Conservation (phyloP, 345 rosid species). For the Citrus glauca region DNA sequence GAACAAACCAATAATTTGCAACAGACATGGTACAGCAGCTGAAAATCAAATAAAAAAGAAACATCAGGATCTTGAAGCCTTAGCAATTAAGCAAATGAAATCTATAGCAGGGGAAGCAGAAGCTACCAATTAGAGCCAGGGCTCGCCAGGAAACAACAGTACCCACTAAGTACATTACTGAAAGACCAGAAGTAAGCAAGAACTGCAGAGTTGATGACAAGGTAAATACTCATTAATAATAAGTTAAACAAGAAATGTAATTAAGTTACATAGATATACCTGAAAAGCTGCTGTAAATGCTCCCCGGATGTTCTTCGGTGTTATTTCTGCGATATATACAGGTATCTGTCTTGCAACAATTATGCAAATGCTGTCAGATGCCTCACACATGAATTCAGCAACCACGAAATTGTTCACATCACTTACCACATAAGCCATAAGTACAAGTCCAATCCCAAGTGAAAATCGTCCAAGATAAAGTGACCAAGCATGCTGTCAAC, state of each 20-base stretch:
- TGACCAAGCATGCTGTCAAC: conserved; percentile 25
- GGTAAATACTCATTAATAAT: neutral
- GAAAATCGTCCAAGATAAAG: conserved; percentile 36
- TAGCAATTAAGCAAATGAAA: neutral
- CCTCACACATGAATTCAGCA: neutral
- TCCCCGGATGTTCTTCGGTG: conserved; percentile 8
- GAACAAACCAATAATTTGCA: conserved; percentile 32
- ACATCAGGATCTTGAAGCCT: neutral
- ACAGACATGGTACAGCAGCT: conserved; percentile 33
- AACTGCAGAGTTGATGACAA: conserved; percentile 13
- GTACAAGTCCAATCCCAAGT: conserved; percentile 31
- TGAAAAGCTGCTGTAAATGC: conserved; percentile 10
- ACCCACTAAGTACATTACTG: conserved; percentile 12
- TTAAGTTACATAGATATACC: neutral
- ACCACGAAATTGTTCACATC: neutral
- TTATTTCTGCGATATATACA: conserved; percentile 18
- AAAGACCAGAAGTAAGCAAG: conserved; percentile 4
- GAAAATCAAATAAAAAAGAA: neutral
- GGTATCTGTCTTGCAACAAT: conserved; percentile 13
- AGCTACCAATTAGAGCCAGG: conserved; percentile 23
- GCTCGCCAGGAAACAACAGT: conserved; percentile 22
- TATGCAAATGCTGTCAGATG: neutral
- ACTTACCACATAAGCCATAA: conserved; percentile 34
- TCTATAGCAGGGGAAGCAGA: neutral
- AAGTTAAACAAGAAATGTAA: neutral